Evolutionary conservation across 257 asterid species (phyloP).

Genomic region (Echium plantagineum): DNA sequence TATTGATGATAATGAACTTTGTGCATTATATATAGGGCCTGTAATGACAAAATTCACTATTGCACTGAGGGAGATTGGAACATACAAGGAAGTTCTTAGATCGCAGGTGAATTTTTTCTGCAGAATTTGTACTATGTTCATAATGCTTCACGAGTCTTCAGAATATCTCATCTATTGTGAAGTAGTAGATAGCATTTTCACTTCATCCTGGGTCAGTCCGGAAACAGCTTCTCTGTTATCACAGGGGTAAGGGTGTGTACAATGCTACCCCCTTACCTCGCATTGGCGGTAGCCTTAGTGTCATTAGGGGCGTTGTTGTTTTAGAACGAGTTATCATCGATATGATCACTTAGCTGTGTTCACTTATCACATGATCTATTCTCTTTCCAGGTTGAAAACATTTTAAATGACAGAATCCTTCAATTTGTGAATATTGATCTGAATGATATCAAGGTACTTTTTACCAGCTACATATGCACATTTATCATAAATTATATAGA

Average conservation of each 20-base stretch:
- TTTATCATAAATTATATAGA: too few species aligned
- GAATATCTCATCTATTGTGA: too few species aligned
- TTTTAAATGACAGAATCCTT: constrained; percentile 81
- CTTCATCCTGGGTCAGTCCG: too few species aligned
- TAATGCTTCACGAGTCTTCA: too few species aligned
- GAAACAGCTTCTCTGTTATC: too few species aligned
- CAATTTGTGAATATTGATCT: constrained; percentile 90
- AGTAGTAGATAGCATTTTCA: too few species aligned
- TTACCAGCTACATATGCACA: too few species aligned
- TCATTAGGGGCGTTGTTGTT: too few species aligned
- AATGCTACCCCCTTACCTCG: too few species aligned
- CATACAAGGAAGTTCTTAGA: constrained; percentile 98
- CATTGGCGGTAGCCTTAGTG: too few species aligned
- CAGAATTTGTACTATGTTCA: not conserved
- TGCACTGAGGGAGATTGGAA: constrained; percentile 97
- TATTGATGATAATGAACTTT: constrained; percentile 12
- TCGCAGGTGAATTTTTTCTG: constrained; percentile 63
- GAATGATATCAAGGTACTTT: constrained; percentile 88
- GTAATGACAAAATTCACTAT: constrained; percentile 98
- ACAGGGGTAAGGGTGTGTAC: too few species aligned
- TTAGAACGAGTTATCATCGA: too few species aligned
- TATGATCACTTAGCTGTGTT: not conserved
- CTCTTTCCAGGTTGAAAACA: constrained; percentile 73
- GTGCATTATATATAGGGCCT: constrained; percentile 60
- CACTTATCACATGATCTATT: not conserved